Conservation (phyloP, 495 filamentous ascomycete genomes). For the Trypethelium eluteriae region DNA sequence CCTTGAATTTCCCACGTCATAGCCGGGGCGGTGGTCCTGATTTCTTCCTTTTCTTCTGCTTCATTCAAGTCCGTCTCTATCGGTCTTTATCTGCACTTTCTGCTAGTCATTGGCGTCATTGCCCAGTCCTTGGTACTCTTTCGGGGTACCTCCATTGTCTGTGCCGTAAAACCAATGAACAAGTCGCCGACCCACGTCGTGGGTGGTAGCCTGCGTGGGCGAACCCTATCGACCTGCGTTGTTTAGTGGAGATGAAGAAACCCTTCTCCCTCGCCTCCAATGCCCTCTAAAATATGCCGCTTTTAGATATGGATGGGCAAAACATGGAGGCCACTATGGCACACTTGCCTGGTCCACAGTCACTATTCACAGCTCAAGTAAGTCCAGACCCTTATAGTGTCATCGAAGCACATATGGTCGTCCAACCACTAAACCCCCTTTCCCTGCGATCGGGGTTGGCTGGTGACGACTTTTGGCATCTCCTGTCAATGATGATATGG, state of each 20-base stretch:
- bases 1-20: not conserved
- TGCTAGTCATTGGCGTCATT: not conserved
- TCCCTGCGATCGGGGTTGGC: not conserved
- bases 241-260: too few species aligned
- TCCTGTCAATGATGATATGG: slow-evolving; percentile 52
- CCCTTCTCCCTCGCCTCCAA: too few species aligned
- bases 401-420: too few species aligned
- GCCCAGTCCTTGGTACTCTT: not conserved
- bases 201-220: too few species aligned
- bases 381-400: not conserved
- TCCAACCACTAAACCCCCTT: too few species aligned
- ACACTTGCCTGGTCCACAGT: too few species aligned
- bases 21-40: not conserved
- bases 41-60: not conserved
- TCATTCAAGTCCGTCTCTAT: not conserved
- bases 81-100: not conserved
- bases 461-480: not conserved
- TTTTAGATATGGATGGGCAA: too few species aligned
- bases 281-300: too few species aligned
- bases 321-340: too few species aligned
- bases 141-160: not conserved
- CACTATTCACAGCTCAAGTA: not conserved
- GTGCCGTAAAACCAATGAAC: not conserved
- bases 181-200: too few species aligned
- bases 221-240: too few species aligned